Evolutionary conservation across 805 yeast genomes (phyloP), one percentile per base, ranked within the genome.

Genomic region (Schwanniomyces polymorphus): DNA sequence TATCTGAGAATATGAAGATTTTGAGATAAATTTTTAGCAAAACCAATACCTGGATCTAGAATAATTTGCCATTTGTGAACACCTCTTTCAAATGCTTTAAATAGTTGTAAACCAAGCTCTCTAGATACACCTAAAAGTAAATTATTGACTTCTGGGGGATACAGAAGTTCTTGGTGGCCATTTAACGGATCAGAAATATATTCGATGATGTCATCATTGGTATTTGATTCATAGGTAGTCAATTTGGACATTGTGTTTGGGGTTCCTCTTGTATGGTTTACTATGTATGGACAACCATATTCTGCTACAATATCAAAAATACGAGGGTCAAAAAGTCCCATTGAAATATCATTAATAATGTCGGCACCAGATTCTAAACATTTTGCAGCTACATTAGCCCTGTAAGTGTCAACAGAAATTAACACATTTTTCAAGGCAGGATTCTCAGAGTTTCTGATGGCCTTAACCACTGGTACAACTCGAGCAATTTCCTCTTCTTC

Each of bases 21-120:
- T 59, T 91, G 96, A 7, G 61, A 54, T n/a, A 77, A 56, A 44
- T 76, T 78, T 63, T 94, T 94, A n/a, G 98, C 97, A 67, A 94
- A 94, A 1, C 99, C 99, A 37, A 94, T 68, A 2, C 99, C 99
- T 0, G 99, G 99, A 62, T 94, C 99, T 4, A 91, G 59, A 14
- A 94, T 82, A 3, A 94, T 71, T 66, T 94, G 98, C 97, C 97
- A 94, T 64, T 92, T 82, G 48, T 76, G 74, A 1, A 92, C 81
- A 4, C 97, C 97, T 0, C 64, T 68, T 0, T 55, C 57, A 38
- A 79, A 67, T 10, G 96, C 96, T 45, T 69, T 74, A 0, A 64
- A 54, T 26, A 90, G 74, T 46, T 81, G 79, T 2, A 55, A 53
- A 7, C 82, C 70, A 43, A 92, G 67, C 63, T 94, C 99, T 41